These are phyloP conservation scores for Capronia coronata DNA, from an alignment of 2,329 filamentous ascomycete species.

Conservation along the genomic window DNA sequence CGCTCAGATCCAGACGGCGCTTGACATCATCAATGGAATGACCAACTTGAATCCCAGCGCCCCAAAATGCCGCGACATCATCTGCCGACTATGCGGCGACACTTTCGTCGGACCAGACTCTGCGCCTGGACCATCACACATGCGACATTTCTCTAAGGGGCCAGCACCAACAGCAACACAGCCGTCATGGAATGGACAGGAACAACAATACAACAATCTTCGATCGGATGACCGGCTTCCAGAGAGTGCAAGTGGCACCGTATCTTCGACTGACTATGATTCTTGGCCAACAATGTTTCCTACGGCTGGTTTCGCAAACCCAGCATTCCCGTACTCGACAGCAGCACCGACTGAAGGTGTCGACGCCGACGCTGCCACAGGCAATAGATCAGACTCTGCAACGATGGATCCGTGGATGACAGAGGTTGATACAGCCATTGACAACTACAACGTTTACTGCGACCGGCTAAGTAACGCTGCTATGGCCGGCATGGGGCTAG, in stretches of 20 bases:
- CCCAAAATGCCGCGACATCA: constrained; percentile 22
- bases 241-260: too few relatives aligned
- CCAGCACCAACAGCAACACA: constrained; percentile 4
- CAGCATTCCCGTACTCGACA: constrained; percentile 9
- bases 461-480: constrained; percentile 19
- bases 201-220: not conserved
- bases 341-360: constrained; percentile 5
- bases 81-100: constrained; percentile 20
- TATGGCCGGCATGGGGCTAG: constrained; percentile 14
- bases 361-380: constrained; percentile 1
- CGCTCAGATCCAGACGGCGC: constrained; percentile 12
- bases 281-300: not conserved
- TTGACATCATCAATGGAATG: constrained; percentile 22
- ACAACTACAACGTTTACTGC: constrained; percentile 22
- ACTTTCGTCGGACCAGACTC: constrained; percentile 3
- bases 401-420: constrained; percentile 19
- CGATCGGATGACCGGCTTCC: too few relatives aligned
- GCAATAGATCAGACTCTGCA: not conserved
- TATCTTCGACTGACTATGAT: too few relatives aligned
- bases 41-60: constrained; percentile 20
- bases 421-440: constrained; percentile 22
- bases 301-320: constrained; percentile 1
- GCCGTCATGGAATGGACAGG: too few relatives aligned
- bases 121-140: not conserved
- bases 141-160: not conserved